phyloP scores from a whole-genome alignment of 1,284 basidiomycete species.

The Marasmius sp. region DNA sequence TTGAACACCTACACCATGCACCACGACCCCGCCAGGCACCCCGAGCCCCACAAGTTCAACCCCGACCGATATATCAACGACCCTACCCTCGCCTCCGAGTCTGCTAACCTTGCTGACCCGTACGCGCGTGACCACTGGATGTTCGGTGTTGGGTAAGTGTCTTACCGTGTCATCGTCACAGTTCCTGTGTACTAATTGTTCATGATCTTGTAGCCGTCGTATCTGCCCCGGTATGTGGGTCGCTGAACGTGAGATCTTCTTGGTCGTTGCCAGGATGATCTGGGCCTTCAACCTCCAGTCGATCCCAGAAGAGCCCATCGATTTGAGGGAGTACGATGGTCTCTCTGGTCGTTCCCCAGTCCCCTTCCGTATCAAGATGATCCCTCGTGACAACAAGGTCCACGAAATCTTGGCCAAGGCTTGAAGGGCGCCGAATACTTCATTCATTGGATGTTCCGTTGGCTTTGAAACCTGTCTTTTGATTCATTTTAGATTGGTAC shows the following conservation, averaged over 20 bases:
- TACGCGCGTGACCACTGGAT: conserved; percentile 45
- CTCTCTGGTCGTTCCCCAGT: conserved; percentile 38
- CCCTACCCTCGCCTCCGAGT: conserved; percentile 27
- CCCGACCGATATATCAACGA: conserved; percentile 36
- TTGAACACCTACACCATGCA: conserved; percentile 40
- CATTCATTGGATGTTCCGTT: too few species aligned
- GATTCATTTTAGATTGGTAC: too few species aligned
- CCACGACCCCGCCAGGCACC: conserved; percentile 35
- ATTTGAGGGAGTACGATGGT: conserved; percentile 40
- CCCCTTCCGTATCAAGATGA: conserved; percentile 31
- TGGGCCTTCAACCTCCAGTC: conserved; percentile 10
- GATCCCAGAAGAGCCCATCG: conserved; percentile 37
- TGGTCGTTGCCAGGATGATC: not conserved
- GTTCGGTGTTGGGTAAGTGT: conserved; percentile 23
- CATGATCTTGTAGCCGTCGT: not conserved
- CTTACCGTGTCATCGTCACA: not conserved
- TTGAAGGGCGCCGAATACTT: too few species aligned
- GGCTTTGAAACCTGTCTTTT: too few species aligned
- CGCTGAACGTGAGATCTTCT: not conserved
- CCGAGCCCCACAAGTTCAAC: conserved; percentile 28
- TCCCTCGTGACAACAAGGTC: conserved; percentile 18
- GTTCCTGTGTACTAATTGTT: not conserved
- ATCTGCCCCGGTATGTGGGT: not conserved
- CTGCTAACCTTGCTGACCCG: conserved; percentile 36
- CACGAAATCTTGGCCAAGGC: not conserved